Evolutionary conservation across 2,329 filamentous ascomycete species (phyloP).

Genomic region (Zasmidium angulare): DNA sequence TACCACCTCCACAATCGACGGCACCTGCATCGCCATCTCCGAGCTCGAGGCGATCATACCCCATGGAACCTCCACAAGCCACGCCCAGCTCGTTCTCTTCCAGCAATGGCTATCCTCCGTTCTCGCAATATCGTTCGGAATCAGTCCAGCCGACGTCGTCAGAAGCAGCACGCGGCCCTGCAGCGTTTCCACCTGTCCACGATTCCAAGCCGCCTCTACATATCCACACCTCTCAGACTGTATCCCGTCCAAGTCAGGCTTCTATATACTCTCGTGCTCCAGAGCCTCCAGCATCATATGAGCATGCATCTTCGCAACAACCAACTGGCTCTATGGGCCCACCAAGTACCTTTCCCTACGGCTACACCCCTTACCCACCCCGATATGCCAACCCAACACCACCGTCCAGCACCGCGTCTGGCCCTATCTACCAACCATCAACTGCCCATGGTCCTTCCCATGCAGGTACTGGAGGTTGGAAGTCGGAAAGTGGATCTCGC

Average conservation of each 20-base stretch:
- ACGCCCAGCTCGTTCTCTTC: conserved; percentile 21
- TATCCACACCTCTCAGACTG: conserved; percentile 32
- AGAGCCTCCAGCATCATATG: conserved; percentile 36
- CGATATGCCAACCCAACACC: conserved; percentile 43
- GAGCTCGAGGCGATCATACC: conserved; percentile 27
- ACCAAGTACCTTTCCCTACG: conserved; percentile 34
- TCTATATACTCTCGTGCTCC: conserved; percentile 18
- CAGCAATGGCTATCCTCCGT: conserved; percentile 15
- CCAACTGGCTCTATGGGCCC: conserved; percentile 39
- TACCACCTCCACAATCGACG: conserved; percentile 21
- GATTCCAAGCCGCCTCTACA: conserved; percentile 31
- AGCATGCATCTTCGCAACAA: conserved; percentile 36
- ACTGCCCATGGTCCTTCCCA: conserved; percentile 43
- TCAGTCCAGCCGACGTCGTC: conserved; percentile 14
- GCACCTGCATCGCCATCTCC: conserved; percentile 29
- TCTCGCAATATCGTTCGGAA: conserved; percentile 22
- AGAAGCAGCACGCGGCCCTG: conserved; percentile 13
- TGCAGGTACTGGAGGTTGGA: conserved; percentile 40
- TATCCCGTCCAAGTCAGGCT: conserved; percentile 26
- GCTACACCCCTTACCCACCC: conserved; percentile 43
- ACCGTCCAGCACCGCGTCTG: conserved; percentile 33
- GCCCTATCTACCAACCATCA: conserved; percentile 43
- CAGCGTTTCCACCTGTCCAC: conserved; percentile 30
- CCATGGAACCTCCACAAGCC: conserved; percentile 32
- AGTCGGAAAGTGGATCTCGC: conserved; percentile 32